Evolutionary conservation across 768 basidiomycete genomes (phyloP).

Genomic region (Serendipita sp.): DNA sequence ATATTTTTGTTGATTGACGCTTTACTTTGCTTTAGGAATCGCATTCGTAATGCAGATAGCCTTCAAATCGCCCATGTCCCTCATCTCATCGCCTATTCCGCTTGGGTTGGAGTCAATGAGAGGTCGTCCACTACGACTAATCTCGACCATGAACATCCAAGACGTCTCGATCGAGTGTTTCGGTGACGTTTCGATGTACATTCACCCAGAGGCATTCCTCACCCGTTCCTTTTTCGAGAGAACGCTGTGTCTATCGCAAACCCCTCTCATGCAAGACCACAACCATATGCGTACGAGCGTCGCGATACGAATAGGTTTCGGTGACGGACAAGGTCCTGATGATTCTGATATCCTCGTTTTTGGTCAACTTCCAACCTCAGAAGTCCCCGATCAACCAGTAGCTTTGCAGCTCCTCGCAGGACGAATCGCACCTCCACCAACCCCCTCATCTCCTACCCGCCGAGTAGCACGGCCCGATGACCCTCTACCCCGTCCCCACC

Average conservation of each 20-base stretch:
- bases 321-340: neutral
- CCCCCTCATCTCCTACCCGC: neutral
- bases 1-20: neutral
- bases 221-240: conserved; percentile 6
- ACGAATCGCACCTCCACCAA: conserved; percentile 3
- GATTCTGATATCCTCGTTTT: conserved; percentile 6
- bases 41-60: conserved; percentile 3
- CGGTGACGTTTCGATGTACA: conserved; percentile 5
- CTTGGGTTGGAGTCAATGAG: conserved; percentile 7
- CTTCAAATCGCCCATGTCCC: neutral
- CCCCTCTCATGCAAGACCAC: neutral
- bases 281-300: neutral
- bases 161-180: conserved; percentile 2
- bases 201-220: conserved; percentile 3
- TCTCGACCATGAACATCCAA: neutral
- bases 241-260: neutral
- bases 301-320: conserved; percentile 5
- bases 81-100: conserved; percentile 6
- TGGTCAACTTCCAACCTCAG: neutral
- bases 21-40: neutral
- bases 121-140: conserved; percentile 5
- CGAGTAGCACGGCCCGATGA: conserved; percentile 7
- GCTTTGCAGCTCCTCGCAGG: conserved; percentile 6
- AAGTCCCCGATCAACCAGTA: neutral
- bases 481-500: conserved; percentile 5